Evolutionary conservation across 2,329 filamentous ascomycete genomes (phyloP).

Genomic region (Fusarium hostae): DNA sequence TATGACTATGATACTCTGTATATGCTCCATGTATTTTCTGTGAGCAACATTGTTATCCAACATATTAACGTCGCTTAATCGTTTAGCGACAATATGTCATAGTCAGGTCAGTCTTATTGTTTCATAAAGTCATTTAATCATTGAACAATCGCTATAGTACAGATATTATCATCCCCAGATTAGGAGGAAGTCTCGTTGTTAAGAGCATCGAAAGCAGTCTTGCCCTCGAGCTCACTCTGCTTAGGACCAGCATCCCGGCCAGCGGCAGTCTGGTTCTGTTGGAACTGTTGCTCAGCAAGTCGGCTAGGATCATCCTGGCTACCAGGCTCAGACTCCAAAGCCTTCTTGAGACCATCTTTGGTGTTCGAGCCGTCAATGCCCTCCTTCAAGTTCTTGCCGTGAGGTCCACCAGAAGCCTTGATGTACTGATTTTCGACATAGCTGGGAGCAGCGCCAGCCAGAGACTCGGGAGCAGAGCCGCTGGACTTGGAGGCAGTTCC

Average conservation of each 20-base stretch:
- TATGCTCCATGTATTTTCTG: not conserved
- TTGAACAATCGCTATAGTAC: conserved; percentile 19
- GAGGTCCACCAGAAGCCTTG: conserved; percentile 48
- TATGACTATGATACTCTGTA: not conserved
- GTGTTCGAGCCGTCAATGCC: conserved; percentile 49
- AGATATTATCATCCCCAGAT: not conserved
- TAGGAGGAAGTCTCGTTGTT: conserved; percentile 45
- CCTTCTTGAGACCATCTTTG: conserved; percentile 52
- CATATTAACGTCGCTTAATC: not conserved
- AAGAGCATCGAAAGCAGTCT: conserved; percentile 49
- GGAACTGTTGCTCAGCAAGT: conserved; percentile 57
- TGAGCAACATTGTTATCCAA: no score
- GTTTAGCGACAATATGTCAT: not conserved
- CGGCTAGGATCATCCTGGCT: conserved; percentile 60
- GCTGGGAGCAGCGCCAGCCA: conserved; percentile 49
- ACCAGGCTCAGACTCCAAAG: conserved; percentile 57
- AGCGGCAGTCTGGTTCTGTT: conserved; percentile 37
- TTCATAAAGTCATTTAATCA: conserved; percentile 33
- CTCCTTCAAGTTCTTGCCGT: conserved; percentile 58
- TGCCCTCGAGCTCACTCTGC: conserved; percentile 41
- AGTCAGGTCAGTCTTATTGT: not conserved
- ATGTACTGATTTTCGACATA: conserved; percentile 52
- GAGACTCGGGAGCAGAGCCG: conserved; percentile 8
- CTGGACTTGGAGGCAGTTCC: not conserved
- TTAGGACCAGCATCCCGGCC: conserved; percentile 43